Conservation (phyloP, 2,329 filamentous ascomycete genomes). For the Aspergillus sp. region DNA sequence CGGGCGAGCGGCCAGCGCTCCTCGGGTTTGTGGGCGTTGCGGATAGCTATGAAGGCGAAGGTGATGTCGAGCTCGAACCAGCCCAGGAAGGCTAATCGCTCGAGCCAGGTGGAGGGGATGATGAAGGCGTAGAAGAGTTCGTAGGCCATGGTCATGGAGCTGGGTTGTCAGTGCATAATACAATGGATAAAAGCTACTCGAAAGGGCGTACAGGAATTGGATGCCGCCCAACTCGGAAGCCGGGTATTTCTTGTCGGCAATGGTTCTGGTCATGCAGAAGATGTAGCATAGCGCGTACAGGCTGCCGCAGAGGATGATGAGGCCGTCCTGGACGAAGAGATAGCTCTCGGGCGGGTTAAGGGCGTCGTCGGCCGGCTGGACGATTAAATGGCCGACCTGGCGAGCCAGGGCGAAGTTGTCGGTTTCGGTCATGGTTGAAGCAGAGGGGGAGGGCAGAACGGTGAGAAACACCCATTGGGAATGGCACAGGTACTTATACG, state of each 20-base stretch:
- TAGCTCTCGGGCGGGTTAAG: constrained; percentile 13
- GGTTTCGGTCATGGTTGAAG: too few species aligned
- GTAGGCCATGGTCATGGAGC: constrained; percentile 12
- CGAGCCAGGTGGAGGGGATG: constrained; percentile 8
- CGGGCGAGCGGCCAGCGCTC: constrained; percentile 2
- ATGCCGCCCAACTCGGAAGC: constrained; percentile 5
- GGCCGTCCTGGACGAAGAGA: constrained; percentile 13
- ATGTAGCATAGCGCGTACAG: constrained; percentile 12
- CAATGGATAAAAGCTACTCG: background rate
- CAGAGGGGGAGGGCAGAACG: too few species aligned
- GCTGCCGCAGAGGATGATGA: constrained; percentile 12
- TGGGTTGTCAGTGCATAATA: background rate
- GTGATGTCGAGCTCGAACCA: constrained; percentile 12
- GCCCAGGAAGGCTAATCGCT: constrained; percentile 8
- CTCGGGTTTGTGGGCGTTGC: constrained; percentile 4
- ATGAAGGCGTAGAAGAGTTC: constrained; percentile 12
- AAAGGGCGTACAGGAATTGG: constrained; percentile 6
- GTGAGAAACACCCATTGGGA: too few species aligned
- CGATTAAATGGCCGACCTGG: constrained; percentile 9
- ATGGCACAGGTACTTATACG: too few species aligned
- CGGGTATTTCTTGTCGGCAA: constrained; percentile 8
- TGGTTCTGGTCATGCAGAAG: constrained; percentile 9
- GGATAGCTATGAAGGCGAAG: constrained; percentile 6
- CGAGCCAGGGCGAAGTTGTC: constrained; percentile 6
- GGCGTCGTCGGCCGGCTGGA: constrained; percentile 9